phyloP scores from a whole-genome alignment of 1,139 yeast species.

The Debaryomyces coudertii region DNA sequence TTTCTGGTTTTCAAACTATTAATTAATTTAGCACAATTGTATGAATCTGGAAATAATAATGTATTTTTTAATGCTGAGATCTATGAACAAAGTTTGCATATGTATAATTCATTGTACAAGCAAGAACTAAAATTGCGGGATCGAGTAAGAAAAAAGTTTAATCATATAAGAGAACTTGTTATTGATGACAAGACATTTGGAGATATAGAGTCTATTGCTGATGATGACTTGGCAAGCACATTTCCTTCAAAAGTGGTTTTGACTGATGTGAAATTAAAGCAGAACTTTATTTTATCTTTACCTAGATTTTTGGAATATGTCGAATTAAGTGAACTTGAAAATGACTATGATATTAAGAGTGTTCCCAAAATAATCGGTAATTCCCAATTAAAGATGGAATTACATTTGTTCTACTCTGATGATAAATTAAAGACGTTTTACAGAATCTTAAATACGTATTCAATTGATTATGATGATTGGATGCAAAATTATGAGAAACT shows the following conservation, averaged over 20 bases:
- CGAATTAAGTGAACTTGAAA: constrained; percentile 11
- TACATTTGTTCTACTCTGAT: constrained; percentile 55
- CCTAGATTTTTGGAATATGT: constrained; percentile 40
- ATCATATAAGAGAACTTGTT: constrained; percentile 33
- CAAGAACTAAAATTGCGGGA: constrained; percentile 48
- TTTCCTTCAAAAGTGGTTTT: constrained; percentile 58
- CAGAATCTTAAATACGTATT: constrained; percentile 37
- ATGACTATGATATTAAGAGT: constrained; percentile 4
- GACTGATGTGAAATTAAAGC: constrained; percentile 29
- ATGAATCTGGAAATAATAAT: constrained; percentile 33
- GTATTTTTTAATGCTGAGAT: constrained; percentile 34
- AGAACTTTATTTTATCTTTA: constrained; percentile 46
- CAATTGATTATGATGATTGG: constrained; percentile 59
- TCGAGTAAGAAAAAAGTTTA: constrained; percentile 31
- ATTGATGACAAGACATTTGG: constrained; percentile 35
- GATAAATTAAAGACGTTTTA: constrained; percentile 47
- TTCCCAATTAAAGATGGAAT: constrained; percentile 35
- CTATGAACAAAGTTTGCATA: constrained; percentile 31
- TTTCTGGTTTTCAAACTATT: constrained; percentile 54
- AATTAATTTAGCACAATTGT: constrained; percentile 47
- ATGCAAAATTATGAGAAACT: constrained; percentile 43
- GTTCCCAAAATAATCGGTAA: constrained; percentile 18
- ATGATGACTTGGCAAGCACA: constrained; percentile 49
- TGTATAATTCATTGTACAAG: constrained; percentile 33
- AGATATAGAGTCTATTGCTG: constrained; percentile 49